Conservation (phyloP, 169 alveolate species). For the Plasmodium vinckei region DNA sequence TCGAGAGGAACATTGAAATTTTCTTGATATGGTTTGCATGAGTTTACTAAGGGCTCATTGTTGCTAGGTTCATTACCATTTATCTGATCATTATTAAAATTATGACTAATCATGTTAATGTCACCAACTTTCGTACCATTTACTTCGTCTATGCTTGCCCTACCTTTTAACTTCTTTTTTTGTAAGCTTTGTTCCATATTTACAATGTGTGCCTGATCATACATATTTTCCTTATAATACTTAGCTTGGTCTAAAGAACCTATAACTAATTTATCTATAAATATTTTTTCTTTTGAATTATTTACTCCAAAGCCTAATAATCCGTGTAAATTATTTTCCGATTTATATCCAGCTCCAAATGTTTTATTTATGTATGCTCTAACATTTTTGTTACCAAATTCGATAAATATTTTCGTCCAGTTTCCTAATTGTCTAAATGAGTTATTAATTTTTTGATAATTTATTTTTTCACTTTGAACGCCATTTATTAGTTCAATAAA, state of each 20-base stretch:
- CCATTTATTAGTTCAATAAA: conserved; percentile 59
- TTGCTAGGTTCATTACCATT: too few relatives aligned
- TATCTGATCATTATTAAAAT: too few relatives aligned
- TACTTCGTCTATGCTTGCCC: neutral
- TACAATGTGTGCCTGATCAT: neutral
- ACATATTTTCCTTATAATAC: conserved; percentile 16
- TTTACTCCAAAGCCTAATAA: conserved; percentile 70
- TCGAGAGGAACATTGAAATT: neutral
- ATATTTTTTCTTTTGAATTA: conserved; percentile 59
- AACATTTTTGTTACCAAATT: conserved; percentile 62
- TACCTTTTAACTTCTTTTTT: conserved; percentile 3
- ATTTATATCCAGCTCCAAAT: conserved; percentile 54
- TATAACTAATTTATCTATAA: conserved; percentile 63
- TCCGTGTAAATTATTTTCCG: conserved; percentile 47
- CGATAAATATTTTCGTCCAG: conserved; percentile 55
- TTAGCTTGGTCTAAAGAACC: conserved; percentile 74
- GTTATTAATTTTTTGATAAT: conserved; percentile 8
- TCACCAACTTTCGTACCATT: too few relatives aligned
- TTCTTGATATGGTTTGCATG: neutral
- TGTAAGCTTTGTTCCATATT: neutral
- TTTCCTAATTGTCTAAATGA: conserved; percentile 25
- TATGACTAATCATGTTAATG: too few relatives aligned
- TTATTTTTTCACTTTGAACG: conserved; percentile 19
- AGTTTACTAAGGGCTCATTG: too few relatives aligned
- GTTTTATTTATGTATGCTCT: conserved; percentile 45